Evolutionary conservation across 441 rosid genomes (phyloP).

Genomic region (Populus hybrid): DNA sequence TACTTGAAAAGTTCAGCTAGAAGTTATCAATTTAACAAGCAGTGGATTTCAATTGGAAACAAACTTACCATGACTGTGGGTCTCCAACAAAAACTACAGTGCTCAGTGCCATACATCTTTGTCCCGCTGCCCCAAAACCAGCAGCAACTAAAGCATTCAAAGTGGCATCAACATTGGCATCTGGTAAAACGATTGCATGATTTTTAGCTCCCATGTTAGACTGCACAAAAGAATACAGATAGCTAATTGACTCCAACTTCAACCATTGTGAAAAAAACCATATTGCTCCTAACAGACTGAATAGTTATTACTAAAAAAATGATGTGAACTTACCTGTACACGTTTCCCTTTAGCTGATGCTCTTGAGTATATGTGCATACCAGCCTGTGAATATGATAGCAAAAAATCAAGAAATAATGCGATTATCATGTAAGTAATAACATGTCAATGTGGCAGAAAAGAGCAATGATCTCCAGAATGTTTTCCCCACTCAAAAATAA

Average conservation of each 20-base stretch:
- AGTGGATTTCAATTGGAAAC: not conserved
- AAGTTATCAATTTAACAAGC: not conserved
- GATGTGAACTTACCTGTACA: constrained; percentile 58
- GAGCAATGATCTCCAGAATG: not conserved
- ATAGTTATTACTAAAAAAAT: not conserved
- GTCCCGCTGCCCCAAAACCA: constrained; percentile 93
- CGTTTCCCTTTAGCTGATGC: constrained; percentile 95
- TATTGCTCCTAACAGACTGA: not conserved
- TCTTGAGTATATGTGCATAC: constrained; percentile 89
- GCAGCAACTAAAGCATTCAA: constrained; percentile 90
- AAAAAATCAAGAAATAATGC: constrained; percentile 17
- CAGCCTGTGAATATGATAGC: constrained; percentile 52
- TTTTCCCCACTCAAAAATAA: not conserved
- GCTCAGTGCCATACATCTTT: constrained; percentile 51
- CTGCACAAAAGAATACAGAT: constrained; percentile 35
- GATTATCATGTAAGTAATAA: not conserved
- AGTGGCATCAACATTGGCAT: constrained; percentile 75
- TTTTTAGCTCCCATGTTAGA: constrained; percentile 99
- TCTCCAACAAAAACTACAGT: constrained; percentile 82
- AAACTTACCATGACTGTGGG: constrained; percentile 62
- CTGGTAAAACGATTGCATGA: constrained; percentile 83
- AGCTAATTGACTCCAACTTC: constrained; percentile 20
- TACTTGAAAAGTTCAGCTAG: not conserved
- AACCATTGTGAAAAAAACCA: constrained; percentile 8
- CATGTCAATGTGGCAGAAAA: not conserved